Conservation (phyloP, 169 alveolate species). For the Eimeria praecox region DNA sequence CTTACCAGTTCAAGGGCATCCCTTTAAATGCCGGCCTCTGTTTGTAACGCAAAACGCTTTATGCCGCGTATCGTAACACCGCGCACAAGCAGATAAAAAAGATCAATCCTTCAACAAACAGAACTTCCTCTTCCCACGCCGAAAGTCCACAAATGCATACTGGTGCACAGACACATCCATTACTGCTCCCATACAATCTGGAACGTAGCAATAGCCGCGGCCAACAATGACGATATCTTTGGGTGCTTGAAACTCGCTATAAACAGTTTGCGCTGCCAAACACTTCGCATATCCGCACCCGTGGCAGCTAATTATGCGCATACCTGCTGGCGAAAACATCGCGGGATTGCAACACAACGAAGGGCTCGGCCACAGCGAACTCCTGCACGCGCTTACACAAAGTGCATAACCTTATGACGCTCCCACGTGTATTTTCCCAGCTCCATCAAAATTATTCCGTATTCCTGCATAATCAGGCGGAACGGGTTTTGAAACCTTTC, state of each 20-base stretch:
- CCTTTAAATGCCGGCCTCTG: too few relatives aligned
- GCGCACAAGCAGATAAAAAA: too few relatives aligned
- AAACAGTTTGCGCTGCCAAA: not conserved
- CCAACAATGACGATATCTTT: not conserved
- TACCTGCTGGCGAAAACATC: not conserved
- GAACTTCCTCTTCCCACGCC: not conserved
- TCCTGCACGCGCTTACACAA: not conserved
- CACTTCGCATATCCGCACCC: not conserved
- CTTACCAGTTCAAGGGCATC: too few relatives aligned
- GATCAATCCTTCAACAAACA: too few relatives aligned
- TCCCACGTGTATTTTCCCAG: not conserved
- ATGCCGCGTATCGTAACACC: too few relatives aligned
- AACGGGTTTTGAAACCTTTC: too few relatives aligned
- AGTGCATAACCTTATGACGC: not conserved
- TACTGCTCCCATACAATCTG: not conserved
- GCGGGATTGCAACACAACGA: not conserved
- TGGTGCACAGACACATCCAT: not conserved
- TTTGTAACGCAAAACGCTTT: too few relatives aligned
- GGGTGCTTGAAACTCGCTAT: not conserved
- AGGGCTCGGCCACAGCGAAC: not conserved
- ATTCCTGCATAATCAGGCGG: too few relatives aligned
- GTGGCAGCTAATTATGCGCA: not conserved
- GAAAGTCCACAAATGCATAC: not conserved
- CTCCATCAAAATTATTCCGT: too few relatives aligned
- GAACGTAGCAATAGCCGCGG: not conserved